Conservation (phyloP, 169 alveolate genomes). For the Theileria orientalis region DNA sequence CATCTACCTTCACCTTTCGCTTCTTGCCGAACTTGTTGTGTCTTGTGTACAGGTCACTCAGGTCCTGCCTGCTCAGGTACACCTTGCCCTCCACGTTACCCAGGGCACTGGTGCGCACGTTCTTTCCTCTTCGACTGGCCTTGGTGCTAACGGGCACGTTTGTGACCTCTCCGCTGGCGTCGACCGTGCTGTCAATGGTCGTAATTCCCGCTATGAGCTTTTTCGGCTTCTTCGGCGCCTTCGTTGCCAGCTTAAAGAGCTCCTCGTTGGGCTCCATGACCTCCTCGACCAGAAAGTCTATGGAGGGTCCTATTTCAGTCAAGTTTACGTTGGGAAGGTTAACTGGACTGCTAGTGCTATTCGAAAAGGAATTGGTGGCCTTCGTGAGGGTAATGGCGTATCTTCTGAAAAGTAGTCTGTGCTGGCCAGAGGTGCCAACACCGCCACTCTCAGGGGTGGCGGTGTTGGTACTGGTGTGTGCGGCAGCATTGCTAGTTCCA, state of each 20-base stretch:
- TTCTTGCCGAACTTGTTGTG: slow-evolving; percentile 32
- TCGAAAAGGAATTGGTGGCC: too few relatives aligned
- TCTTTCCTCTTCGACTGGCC: slow-evolving; percentile 31
- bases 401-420: slow-evolving; percentile 22
- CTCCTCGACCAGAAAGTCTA: slow-evolving; percentile 46
- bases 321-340: slow-evolving; percentile 51
- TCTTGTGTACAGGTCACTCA: slow-evolving; percentile 51
- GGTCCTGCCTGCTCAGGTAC: slow-evolving; percentile 28
- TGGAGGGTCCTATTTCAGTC: slow-evolving; percentile 55
- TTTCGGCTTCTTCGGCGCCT: slow-evolving; percentile 20
- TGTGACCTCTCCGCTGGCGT: too few relatives aligned
- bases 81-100: slow-evolving; percentile 61
- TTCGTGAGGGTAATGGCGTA: slow-evolving; percentile 23
- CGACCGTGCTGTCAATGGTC: neutral
- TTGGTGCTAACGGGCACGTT: too few relatives aligned
- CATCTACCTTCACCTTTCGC: too few relatives aligned
- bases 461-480: too few relatives aligned
- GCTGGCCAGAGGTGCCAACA: too few relatives aligned
- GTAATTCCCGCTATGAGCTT: slow-evolving; percentile 44
- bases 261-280: slow-evolving; percentile 43
- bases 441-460: too few relatives aligned
- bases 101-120: slow-evolving; percentile 35
- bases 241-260: slow-evolving; percentile 39
- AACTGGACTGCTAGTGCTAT: slow-evolving; percentile 27
- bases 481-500: too few relatives aligned